Evolutionary conservation across 2,329 filamentous ascomycete species (phyloP).

Genomic region (Fusarium tupiense): DNA sequence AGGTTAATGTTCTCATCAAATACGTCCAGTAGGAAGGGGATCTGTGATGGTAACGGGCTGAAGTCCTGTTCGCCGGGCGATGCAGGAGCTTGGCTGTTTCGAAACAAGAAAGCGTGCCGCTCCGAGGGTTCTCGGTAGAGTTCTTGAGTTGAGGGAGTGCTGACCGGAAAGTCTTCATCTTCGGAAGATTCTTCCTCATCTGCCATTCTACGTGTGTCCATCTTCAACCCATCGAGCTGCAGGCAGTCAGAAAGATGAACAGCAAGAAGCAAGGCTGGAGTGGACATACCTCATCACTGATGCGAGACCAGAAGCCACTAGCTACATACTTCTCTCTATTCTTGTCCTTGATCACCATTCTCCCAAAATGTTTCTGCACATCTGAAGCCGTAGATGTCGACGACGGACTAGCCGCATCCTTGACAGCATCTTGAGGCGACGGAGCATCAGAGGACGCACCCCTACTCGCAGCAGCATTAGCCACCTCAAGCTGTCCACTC

Average conservation of each 20-base stretch:
- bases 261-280: neutral
- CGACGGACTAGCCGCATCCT: slow-evolving; percentile 7
- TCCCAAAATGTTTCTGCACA: slow-evolving; percentile 56
- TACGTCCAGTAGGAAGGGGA: slow-evolving; percentile 62
- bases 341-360: slow-evolving; percentile 57
- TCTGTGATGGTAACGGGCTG: slow-evolving; percentile 63
- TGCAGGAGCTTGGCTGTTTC: slow-evolving; percentile 51
- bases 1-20: slow-evolving; percentile 63
- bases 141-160: slow-evolving; percentile 50
- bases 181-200: slow-evolving; percentile 48
- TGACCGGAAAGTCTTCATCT: slow-evolving; percentile 47
- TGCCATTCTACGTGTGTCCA: slow-evolving; percentile 49
- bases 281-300: slow-evolving; percentile 62
- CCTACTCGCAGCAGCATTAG: slow-evolving; percentile 45
- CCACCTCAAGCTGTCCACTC: slow-evolving; percentile 55
- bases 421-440: slow-evolving; percentile 41
- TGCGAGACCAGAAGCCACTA: slow-evolving; percentile 64
- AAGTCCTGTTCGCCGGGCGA: slow-evolving; percentile 51
- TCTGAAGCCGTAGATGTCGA: slow-evolving; percentile 26
- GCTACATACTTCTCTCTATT: slow-evolving; percentile 59
- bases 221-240: slow-evolving; percentile 57
- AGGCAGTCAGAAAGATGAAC: neutral
- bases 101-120: slow-evolving; percentile 62
- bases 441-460: slow-evolving; percentile 43
- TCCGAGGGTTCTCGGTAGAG: slow-evolving; percentile 55